Evolutionary conservation across 2,329 filamentous ascomycete genomes (phyloP).

Genomic region (Penicillium frequentans): DNA sequence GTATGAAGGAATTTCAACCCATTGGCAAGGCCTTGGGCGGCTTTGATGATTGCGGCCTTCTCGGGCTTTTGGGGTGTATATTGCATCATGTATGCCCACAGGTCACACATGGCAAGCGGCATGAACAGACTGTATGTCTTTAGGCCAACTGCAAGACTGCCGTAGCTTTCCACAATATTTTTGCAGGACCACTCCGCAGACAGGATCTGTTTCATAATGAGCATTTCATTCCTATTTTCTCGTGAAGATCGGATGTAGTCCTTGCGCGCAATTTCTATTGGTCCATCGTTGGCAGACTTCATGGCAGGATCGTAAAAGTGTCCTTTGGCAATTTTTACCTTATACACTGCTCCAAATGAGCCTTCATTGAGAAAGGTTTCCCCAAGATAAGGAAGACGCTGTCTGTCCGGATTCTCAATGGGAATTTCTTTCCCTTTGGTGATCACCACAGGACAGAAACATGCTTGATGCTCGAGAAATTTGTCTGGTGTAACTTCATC

Average conservation of each 20-base stretch:
- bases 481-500: background rate
- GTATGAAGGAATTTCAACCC: conserved; percentile 42
- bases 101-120: conserved; percentile 40
- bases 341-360: conserved; percentile 32
- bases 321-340: conserved; percentile 32
- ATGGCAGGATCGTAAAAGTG: conserved; percentile 31
- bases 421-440: background rate
- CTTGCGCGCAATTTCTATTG: conserved; percentile 35
- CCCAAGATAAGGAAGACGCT: conserved; percentile 33
- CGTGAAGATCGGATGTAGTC: conserved; percentile 32
- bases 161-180: conserved; percentile 40
- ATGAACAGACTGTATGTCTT: conserved; percentile 44
- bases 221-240: conserved; percentile 26
- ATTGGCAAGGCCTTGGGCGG: conserved; percentile 33
- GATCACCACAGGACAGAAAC: conserved; percentile 5
- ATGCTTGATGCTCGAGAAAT: background rate
- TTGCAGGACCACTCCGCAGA: background rate
- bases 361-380: conserved; percentile 32
- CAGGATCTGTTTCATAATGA: conserved; percentile 20
- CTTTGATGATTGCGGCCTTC: conserved; percentile 28
- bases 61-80: conserved; percentile 13
- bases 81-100: conserved; percentile 38
- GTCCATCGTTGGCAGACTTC: conserved; percentile 6
- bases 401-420: background rate
- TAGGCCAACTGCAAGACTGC: conserved; percentile 33